Evolutionary conservation across 192 early-diverging fungal genomes (phyloP).

Genomic region (Backusella australiensis): DNA sequence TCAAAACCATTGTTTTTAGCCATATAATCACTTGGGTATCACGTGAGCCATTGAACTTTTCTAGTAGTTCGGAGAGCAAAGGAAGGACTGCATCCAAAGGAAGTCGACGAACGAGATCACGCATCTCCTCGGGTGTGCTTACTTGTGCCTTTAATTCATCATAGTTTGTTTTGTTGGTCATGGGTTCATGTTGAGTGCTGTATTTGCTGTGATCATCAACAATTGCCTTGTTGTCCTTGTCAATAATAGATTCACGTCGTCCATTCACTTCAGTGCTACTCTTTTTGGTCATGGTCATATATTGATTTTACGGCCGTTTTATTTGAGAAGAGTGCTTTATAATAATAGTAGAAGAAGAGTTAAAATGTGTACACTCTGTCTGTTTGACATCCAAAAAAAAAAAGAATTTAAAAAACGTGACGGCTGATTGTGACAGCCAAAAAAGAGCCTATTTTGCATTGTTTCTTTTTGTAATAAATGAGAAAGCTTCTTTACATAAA

Average conservation of each 20-base stretch:
- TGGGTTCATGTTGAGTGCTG: not conserved
- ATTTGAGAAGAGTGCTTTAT: too few relatives aligned
- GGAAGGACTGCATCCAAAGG: slow-evolving; percentile 47
- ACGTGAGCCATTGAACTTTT: slow-evolving; percentile 45
- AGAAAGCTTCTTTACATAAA: too few relatives aligned
- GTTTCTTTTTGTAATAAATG: too few relatives aligned
- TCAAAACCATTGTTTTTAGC: slow-evolving; percentile 46
- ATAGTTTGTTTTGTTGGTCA: not conserved
- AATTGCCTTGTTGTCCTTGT: not conserved
- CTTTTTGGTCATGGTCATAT: not conserved
- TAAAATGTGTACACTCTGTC: not conserved
- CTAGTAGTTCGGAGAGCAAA: slow-evolving; percentile 44
- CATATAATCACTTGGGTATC: slow-evolving; percentile 42
- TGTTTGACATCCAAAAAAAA: not conserved
- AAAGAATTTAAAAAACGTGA: not conserved
- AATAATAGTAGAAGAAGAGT: not conserved
- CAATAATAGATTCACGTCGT: not conserved
- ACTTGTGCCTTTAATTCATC: not conserved
- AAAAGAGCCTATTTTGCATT: too few relatives aligned
- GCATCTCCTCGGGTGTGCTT: slow-evolving; percentile 23
- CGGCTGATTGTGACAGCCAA: not conserved
- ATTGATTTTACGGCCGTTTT: not conserved
- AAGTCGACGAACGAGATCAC: slow-evolving; percentile 45
- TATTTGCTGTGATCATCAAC: not conserved
- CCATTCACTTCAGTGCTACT: not conserved